Percentiles rank a stretch among this genome's conserved stretches.
Evolutionary conservation across 345 rosid species (phyloP).

Genomic region (Melaleuca alternifolia): DNA sequence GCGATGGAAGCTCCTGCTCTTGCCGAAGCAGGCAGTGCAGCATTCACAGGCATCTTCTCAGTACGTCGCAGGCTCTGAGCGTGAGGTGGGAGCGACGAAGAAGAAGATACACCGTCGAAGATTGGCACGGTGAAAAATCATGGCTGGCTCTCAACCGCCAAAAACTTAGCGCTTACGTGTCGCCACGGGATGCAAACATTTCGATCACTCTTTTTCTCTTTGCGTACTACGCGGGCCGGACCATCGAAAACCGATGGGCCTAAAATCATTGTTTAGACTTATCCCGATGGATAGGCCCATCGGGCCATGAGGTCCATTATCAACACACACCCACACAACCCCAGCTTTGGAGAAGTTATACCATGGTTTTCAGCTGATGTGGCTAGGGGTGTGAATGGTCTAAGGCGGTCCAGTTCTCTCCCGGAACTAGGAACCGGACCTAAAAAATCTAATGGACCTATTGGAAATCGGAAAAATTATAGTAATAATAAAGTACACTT

Average conservation of each 20-base stretch:
- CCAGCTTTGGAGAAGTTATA: no score
- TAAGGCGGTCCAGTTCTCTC: no score
- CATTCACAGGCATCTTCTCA: slow-evolving; percentile 14
- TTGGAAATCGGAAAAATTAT: no score
- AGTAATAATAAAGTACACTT: no score
- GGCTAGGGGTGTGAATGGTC: no score
- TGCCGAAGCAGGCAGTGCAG: slow-evolving; percentile 7
- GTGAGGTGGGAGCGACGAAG: background rate
- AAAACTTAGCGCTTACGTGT: background rate
- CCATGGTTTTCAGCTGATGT: no score
- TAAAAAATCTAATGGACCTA: no score
- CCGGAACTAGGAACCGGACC: no score
- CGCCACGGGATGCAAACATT: background rate
- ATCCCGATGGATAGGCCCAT: background rate
- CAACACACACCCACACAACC: no score
- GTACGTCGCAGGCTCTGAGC: background rate
- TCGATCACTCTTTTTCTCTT: background rate
- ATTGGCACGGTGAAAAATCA: background rate
- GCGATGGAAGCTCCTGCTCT: slow-evolving; percentile 12
- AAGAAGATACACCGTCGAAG: slow-evolving; percentile 17
- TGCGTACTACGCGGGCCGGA: background rate
- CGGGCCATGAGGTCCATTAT: background rate
- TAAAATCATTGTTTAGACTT: background rate
- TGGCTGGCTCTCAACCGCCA: slow-evolving; percentile 30
- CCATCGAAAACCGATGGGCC: background rate